Base-by-base conservation (phyloP, 1,284 basidiomycete species). In the Gomphus bonarii region DNA sequence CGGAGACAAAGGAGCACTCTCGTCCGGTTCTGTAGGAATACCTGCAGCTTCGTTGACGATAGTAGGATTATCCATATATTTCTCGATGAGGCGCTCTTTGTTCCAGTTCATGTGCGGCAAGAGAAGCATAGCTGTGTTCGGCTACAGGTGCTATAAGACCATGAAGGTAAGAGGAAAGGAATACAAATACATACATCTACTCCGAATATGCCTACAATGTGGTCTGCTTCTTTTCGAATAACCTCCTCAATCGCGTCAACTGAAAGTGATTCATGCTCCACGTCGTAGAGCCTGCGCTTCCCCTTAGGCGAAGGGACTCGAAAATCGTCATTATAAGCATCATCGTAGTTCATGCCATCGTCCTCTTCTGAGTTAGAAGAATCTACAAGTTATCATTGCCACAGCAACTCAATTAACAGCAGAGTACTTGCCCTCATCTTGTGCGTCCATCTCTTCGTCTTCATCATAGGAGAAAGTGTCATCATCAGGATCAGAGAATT, bases 1-100 rank as follows among this genome's bases (percentile, higher is more conserved):
- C 8, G 72, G 60, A 12, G 65, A 61, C 6, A 67, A 58, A 18
- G 65, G 35, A 69, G 60, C 3, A 70, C 62, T 12, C 38, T 42
- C 20, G 54, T 11, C 71, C 65, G 48, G 62, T 68, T 66, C 68
- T 62, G 75, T 71, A 2, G 68, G 65, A 25, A 73, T 63, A 18
- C 93, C 94, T 0, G 92, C 90, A 8, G 82, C 79, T 25, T 80
- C 75, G 43, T 86, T 80, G 4, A 93, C 79, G 9, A 75, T 72
- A 16, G 82, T 76, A 1, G 90, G 79, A 62, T 91, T 88, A 65
- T 94, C 93, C 91, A 95, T 94, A 72, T 91, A 97, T 68, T 88
- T 85, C 74, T 97, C 91, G 61, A 91, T 91, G n/a, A 98, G 80
- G 59, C 86, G 85, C 71, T 99, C 95, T 67, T 91, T 91, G 77